Base-by-base conservation (phyloP, 208 protist species). In the Histomonas meleagridis region DNA sequence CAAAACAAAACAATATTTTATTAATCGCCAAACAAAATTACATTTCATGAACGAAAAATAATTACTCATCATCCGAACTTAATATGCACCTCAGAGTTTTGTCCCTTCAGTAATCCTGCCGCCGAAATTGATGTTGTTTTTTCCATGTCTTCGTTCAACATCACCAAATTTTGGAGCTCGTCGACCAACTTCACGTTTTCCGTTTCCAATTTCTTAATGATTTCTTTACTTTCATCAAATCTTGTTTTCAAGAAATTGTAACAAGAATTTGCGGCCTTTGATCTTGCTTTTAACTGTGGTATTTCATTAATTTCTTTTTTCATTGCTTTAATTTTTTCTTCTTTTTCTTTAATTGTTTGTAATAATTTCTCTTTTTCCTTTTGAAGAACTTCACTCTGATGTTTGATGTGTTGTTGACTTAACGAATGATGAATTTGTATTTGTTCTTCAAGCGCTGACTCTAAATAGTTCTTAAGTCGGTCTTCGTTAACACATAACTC, bases 401-500 rank as follows among this genome's bases (percentile, higher is more conserved):
- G 10, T 7, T 12, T n/a, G 32, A 26, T 55, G n/a, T 86, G 4
- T 38, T 86, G 46, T 21, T 26, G 1, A 51, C 46, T n/a, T 35
- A 86, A 23, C 38, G 43, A 43, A 2, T 46, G 7, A 86, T 86
- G 76, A 55, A 86, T 86, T n/a, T 32, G n/a, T 32, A 86, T 51
- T 55, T 86, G 76, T 55, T 86, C 46, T 23, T 51, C 43, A 32
- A 86, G 46, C 5, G 76, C 76, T 26, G 40, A 28, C 38, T 86
- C 76, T 18, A 86, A 35, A 49, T 86, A 86, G 18, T 43, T 55
- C 18, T 40, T 86, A 14, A 86, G 76, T 4, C 32, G 7, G 38
- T 86, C 76, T 9, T 86, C 76, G n/a, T 86, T 86, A 18, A 46
- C 76, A 38, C 76, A 86, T 5, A 86, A 7, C 55, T 86, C 76